Evolutionary conservation across 2,329 filamentous ascomycete genomes (phyloP).

Genomic region (Penicillium crustosum): DNA sequence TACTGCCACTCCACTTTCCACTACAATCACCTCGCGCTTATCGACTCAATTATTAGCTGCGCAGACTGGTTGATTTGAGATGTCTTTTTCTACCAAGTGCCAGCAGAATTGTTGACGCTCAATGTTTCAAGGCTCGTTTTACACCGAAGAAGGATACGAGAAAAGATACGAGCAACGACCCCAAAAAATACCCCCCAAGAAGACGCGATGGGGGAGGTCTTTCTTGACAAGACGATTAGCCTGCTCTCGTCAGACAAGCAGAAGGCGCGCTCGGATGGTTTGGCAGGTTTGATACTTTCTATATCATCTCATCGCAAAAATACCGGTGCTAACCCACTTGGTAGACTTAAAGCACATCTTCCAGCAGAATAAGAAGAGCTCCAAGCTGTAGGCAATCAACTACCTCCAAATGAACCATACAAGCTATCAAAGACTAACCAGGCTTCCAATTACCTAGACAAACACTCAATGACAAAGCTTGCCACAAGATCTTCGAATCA

Average conservation of each 20-base stretch:
- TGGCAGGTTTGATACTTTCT: conserved; percentile 43
- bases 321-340: neutral
- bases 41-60: conserved; percentile 1
- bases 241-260: conserved; percentile 45
- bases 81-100: neutral
- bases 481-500: conserved; percentile 75
- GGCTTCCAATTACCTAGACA: conserved; percentile 30
- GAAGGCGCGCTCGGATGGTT: conserved; percentile 51
- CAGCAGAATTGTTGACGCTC: neutral
- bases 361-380: conserved; percentile 50
- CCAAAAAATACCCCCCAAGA: neutral
- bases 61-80: conserved; percentile 5
- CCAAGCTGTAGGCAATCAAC: conserved; percentile 35
- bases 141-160: neutral
- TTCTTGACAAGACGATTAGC: conserved; percentile 43
- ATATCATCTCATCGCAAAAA: neutral
- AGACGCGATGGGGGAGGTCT: conserved; percentile 44
- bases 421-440: conserved; percentile 14
- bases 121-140: neutral
- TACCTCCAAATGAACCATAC: neutral
- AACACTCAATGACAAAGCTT: conserved; percentile 70
- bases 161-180: neutral
- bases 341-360: conserved; percentile 58
- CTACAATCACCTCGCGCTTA: conserved; percentile 8
- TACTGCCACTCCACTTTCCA: conserved; percentile 15